A percentile compares a stretch with the other conserved stretches of the same genome.
These are phyloP conservation scores for Candida ascalaphidarum DNA, from an alignment of 805 yeast species.

Conservation along the genomic window DNA sequence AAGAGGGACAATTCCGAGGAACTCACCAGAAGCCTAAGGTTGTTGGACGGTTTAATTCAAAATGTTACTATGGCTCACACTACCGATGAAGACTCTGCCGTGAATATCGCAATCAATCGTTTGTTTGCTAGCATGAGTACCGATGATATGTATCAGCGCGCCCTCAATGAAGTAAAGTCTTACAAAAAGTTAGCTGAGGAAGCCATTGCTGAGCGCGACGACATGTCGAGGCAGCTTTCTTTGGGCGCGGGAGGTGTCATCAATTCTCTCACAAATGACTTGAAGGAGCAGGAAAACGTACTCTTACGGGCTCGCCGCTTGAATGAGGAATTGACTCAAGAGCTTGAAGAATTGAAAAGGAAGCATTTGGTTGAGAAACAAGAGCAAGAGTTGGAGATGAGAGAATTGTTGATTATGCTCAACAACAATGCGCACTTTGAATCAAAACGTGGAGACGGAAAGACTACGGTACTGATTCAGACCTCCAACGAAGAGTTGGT, in stretches of 20 bases:
- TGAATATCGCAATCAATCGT: slow-evolving; percentile 70
- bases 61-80: slow-evolving; percentile 48
- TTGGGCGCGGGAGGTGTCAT: slow-evolving; percentile 74
- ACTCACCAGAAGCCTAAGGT: slow-evolving; percentile 45
- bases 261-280: slow-evolving; percentile 48
- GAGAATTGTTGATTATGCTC: slow-evolving; percentile 59
- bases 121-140: slow-evolving; percentile 67
- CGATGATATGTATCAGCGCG: slow-evolving; percentile 77
- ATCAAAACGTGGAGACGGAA: slow-evolving; percentile 23
- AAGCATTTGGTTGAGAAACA: slow-evolving; percentile 59
- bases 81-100: slow-evolving; percentile 38
- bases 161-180: slow-evolving; percentile 24
- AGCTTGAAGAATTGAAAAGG: slow-evolving; percentile 55
- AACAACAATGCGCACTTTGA: slow-evolving; percentile 36
- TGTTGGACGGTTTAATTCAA: slow-evolving; percentile 58
- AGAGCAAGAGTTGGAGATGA: slow-evolving; percentile 67
- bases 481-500: slow-evolving; percentile 28
- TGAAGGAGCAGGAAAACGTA: slow-evolving; percentile 55
- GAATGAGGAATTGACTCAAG: slow-evolving; percentile 50
- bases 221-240: slow-evolving; percentile 54
- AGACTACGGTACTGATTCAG: slow-evolving; percentile 27
- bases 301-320: slow-evolving; percentile 52
- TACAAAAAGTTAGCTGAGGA: slow-evolving; percentile 17
- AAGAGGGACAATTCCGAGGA: slow-evolving; percentile 35
- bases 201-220: slow-evolving; percentile 34